Evolutionary conservation across 352 stramenopile genomes (phyloP), one percentile per base, ranked within the genome.

Genomic region (Globisporangium uncinulatum): DNA sequence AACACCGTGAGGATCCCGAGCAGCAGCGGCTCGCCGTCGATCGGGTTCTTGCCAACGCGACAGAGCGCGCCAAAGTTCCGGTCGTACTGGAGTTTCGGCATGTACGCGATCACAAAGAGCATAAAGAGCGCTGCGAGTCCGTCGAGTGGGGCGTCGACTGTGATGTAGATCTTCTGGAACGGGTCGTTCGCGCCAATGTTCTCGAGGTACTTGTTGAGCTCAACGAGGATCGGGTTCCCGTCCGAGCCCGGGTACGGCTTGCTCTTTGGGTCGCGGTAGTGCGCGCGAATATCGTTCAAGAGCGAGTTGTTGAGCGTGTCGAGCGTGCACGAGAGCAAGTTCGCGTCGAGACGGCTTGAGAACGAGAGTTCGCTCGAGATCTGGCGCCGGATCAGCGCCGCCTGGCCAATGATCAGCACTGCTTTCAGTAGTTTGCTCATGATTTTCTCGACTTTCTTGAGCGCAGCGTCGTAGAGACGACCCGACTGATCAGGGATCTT

Each of bases 81-180:
- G 63, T 97, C 86, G 66, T 97, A 97, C 62, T 93, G 70, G n/a
- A 98, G 74, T 54, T 98, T 97, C 24, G 86, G 89, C 72, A 97
- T 92, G 64, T 97, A 97, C 6, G 86, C 83, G 29, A 97, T 73
- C 32, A 97, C 81, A 63, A 98, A 97, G 9, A 98, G 75, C 70
- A 97, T 89, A 36, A 97, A 86, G 39, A 97, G 76, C 7, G 89
- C 74, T 24, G 91, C 81, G n/a, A 98, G 73, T 3, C 87, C 88
- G 46, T 97, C 87, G 15, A 98, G 65, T 34, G 93, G 90, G 36
- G 81, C 81, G 34, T 94, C 85, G n/a, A 96, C 89, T 6, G 82
- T 96, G 63, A 98, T 89, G 67, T 97, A 98, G 47, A 98, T 94
- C 65, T 97, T 98, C 61, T 95, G 76, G 63, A 97, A 89, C 37